Evolutionary conservation across 345 rosid genomes (phyloP).

Genomic region (Eutrema heterophyllum): DNA sequence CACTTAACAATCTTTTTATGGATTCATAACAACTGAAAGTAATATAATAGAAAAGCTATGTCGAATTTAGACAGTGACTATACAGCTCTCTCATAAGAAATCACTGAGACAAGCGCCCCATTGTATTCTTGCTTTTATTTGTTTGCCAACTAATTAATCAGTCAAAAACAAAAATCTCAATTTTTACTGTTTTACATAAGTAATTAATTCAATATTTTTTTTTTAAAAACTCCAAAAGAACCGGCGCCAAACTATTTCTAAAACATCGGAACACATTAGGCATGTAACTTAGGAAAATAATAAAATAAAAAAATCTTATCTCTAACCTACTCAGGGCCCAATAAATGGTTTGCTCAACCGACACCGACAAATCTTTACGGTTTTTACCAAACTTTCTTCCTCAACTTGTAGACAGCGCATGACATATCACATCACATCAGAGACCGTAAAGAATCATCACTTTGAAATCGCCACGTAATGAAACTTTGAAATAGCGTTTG

Average conservation of each 20-base stretch:
- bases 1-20: not conserved
- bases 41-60: not conserved
- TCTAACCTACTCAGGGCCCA: slow-evolving; percentile 2
- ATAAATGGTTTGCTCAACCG: slow-evolving; percentile 17
- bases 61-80: not conserved
- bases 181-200: too few relatives aligned
- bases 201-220: not conserved
- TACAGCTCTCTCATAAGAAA: not conserved
- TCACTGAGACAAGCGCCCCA: not conserved
- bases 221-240: not conserved
- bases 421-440: not conserved
- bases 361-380: slow-evolving; percentile 6
- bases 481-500: not conserved
- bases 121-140: not conserved
- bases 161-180: too few relatives aligned
- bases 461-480: not conserved
- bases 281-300: not conserved
- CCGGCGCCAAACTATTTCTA: not conserved
- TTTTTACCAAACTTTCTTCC: slow-evolving; percentile 3
- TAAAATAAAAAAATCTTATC: not conserved
- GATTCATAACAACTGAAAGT: not conserved
- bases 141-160: not conserved
- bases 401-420: slow-evolving; percentile 10
- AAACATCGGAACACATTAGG: not conserved
- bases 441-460: not conserved